A percentile compares a stretch with the other conserved stretches of the same genome.
Evolutionary conservation across 2,329 filamentous ascomycete genomes (phyloP).

Genomic region (Cephalotrichum gorgonifer): DNA sequence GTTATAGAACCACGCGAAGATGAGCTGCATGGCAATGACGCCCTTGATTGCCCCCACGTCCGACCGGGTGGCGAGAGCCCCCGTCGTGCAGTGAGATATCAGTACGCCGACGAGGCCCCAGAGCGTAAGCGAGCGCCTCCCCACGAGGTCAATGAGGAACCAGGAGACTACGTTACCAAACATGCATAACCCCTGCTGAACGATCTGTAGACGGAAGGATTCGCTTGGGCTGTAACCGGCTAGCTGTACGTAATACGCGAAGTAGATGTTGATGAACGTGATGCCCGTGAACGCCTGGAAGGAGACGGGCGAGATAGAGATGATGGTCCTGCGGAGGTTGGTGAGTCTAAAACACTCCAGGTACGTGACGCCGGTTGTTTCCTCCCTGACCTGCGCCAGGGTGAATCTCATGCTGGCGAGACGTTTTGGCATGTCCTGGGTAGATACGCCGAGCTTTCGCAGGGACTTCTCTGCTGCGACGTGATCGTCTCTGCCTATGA

Average conservation of each 20-base stretch:
- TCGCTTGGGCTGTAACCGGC: conserved; percentile 24
- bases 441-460: conserved; percentile 17
- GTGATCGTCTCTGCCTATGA: conserved; percentile 20
- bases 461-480: conserved; percentile 22
- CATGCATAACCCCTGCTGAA: conserved; percentile 25
- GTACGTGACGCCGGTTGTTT: conserved; percentile 25
- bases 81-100: conserved; percentile 26
- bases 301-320: conserved; percentile 23
- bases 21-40: conserved; percentile 22
- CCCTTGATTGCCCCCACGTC: conserved; percentile 13
- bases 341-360: conserved; percentile 26
- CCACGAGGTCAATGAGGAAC: conserved; percentile 24
- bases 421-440: conserved; percentile 16
- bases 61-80: conserved; percentile 19
- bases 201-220: conserved; percentile 27
- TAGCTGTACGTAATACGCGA: conserved; percentile 31
- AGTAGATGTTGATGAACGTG: conserved; percentile 23
- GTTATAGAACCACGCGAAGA: conserved; percentile 28
- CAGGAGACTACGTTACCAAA: conserved; percentile 28
- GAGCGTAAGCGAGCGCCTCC: conserved; percentile 23
- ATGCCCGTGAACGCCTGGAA: conserved; percentile 24
- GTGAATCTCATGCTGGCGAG: conserved; percentile 19
- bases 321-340: conserved; percentile 27
- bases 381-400: conserved; percentile 19
- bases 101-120: conserved; percentile 20